Evolutionary conservation across 2,329 filamentous ascomycete species (phyloP), one percentile per base, ranked within the genome.

Genomic region (Cladosporium halotolerans): DNA sequence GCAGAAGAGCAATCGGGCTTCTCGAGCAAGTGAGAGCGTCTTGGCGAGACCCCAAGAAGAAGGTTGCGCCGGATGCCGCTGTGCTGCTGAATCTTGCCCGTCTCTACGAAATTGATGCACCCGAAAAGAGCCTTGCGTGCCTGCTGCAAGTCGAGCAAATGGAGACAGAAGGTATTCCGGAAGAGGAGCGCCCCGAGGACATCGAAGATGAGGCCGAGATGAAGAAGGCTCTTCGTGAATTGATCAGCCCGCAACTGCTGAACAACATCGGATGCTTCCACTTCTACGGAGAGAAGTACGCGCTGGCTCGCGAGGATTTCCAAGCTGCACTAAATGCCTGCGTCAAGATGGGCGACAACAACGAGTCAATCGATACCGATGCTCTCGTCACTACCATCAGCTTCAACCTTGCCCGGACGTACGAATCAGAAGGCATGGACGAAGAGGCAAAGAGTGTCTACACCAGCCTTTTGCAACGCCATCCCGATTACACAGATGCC

Each of bases 251-350:
- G 3, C 90, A 96, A 65, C 78, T 97, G 2, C 79, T 99, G 41
- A 99, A 97, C 76, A 99, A 99, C 68, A 95, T 97, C 67, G 93
- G 89, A 4, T 96, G 91, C 70, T 97, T 97, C 72, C 83, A 95
- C 61, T 96, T 89, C 61, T 90, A 96, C 66, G 80, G 84, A 2
- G 90, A 95, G 63, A 90, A 89, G 66, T 84, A 87, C 58, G 82
- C 86, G 16, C 77, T 83, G 57, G 91, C 93, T 18, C 85, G 88
- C 60, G 85, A 92, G 47, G 80, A 95, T 72, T 99, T 97, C 67
- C 89, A 99, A 69, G 84, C 88, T n/a, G 93, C 91, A 0, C 74
- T 99, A 51, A 86, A 86, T 58, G 89, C 92, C 13, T 96, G 91
- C 66, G 84, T 95, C 62, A 86, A 87, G 62, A 85, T 89, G 57